Evolutionary conservation across 2,329 filamentous ascomycete species (phyloP), one percentile per base, ranked within the genome.

Genomic region (Apiospora hydei): DNA sequence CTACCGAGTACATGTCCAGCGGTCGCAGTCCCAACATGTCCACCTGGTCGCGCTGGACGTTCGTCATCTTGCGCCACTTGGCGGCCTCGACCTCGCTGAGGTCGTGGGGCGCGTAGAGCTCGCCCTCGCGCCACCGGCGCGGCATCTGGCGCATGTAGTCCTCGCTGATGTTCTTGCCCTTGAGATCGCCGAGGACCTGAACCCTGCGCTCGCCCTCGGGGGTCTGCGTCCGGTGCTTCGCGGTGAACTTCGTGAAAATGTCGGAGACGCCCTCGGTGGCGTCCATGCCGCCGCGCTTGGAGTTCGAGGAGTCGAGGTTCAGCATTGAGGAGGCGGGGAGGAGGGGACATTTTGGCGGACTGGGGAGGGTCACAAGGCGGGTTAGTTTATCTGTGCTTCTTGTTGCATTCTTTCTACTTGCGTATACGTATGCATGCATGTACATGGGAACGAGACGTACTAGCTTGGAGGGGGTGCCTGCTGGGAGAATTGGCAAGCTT

Each of bases 41-140:
- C 75, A 98, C 90, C 8, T 93, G 89, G 82, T 99, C 96, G 70
- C 81, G 85, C 53, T 86, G 84, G 73, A 88, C 88, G 75, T 82
- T 83, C 71, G 84, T 82, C 75, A 83, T 84, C 80, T 84, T 86
- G 82, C 88, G 91, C 92, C 93, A 98, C 86, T 97, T 97, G 79
- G 84, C 84, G 90, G 93, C 92, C 88, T 98, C 95, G 47, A 86
- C 84, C 34, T 91, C 87, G 71, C 90, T 92, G 80, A 99, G 82
- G 83, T 99, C 96, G 80, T 95, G 93, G 46, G 96, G 96, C 73
- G 95, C 89, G 84, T 98, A 98, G 70, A 98, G 88, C 80, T 98
- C 95, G 77, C 96, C 96, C 0, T 85, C 78, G 77, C 87, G 86
- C 92, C 93, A 98, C 53, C 88, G 87, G 67, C 95, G 91, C 47